Conservation (phyloP, 805 yeast genomes). For the Alloascoidea africana region DNA sequence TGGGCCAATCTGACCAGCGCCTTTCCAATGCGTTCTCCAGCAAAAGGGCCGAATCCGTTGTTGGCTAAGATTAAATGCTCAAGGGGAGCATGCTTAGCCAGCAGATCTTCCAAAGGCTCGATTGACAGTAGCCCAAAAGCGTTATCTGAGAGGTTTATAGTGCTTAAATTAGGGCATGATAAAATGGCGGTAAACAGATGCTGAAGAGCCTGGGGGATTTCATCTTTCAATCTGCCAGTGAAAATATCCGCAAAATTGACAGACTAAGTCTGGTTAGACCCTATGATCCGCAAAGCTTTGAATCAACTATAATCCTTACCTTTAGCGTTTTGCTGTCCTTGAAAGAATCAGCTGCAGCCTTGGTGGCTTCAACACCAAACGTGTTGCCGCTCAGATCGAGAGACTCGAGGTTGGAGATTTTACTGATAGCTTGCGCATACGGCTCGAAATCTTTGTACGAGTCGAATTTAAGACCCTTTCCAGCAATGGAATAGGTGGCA, state of each 20-base stretch:
- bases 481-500: no score
- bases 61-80: conserved; percentile 83
- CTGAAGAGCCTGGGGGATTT: conserved; percentile 75
- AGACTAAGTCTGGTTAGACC: no score
- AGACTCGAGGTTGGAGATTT: conserved; percentile 25
- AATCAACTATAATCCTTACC: no score
- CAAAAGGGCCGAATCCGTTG: conserved; percentile 97
- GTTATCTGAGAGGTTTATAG: conserved; percentile 80
- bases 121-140: conserved; percentile 95
- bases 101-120: conserved; percentile 69
- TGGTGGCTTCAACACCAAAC: conserved; percentile 80
- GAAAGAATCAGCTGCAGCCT: conserved; percentile 44
- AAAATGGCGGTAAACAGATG: conserved; percentile 60
- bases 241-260: conserved; percentile 84
- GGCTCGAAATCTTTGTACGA: no score
- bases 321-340: conserved; percentile 15
- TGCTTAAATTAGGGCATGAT: conserved; percentile 48
- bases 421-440: no score
- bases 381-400: conserved; percentile 89
- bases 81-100: conserved; percentile 60
- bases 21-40: conserved; percentile 88
- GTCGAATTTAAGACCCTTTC: no score
- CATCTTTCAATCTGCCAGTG: conserved; percentile 90
- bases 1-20: conserved; percentile 60
- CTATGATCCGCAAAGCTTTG: no score